These are phyloP conservation scores for Paramyrothecium sp. DNA, from an alignment of 2,329 filamentous ascomycete genomes.

Conservation along the genomic window DNA sequence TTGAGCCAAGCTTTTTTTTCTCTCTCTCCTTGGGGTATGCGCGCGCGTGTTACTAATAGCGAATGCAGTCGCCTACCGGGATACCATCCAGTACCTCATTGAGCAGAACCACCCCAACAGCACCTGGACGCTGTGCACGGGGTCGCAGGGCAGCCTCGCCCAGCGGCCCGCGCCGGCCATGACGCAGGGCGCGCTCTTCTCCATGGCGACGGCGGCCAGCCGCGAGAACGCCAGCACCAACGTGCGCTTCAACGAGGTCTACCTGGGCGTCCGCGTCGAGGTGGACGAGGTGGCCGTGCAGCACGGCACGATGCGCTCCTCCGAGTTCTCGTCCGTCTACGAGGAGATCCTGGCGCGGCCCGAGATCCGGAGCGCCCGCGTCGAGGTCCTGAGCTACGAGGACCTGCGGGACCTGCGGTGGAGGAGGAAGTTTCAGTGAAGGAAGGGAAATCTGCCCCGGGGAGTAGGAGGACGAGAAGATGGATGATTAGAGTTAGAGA, in stretches of 20 bases:
- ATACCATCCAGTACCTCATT: constrained; percentile 28
- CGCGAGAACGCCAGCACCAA: constrained; percentile 26
- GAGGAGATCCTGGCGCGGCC: neutral
- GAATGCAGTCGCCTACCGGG: constrained; percentile 26
- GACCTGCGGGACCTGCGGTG: neutral
- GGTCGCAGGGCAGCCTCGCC: constrained; percentile 22
- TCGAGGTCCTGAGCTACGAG: neutral
- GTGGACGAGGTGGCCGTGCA: neutral
- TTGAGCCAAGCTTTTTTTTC: no score
- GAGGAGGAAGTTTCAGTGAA: neutral
- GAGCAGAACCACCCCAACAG: constrained; percentile 18
- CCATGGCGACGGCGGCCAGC: constrained; percentile 26
- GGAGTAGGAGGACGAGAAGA: no score
- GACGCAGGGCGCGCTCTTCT: constrained; percentile 34
- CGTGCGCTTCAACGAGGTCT: constrained; percentile 38
- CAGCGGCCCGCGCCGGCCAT: constrained; percentile 19
- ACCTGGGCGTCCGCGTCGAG: constrained; percentile 26
- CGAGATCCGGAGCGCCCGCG: neutral
- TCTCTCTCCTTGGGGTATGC: no score
- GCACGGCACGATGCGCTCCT: neutral
- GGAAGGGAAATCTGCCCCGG: neutral
- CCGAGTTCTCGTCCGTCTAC: neutral
- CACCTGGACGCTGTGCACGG: constrained; percentile 32
- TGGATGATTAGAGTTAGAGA: no score
- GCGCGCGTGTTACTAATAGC: neutral